Evolutionary conservation across 352 stramenopile genomes (phyloP), one percentile per base, ranked within the genome.

Genomic region (Phytophthora sojae): DNA sequence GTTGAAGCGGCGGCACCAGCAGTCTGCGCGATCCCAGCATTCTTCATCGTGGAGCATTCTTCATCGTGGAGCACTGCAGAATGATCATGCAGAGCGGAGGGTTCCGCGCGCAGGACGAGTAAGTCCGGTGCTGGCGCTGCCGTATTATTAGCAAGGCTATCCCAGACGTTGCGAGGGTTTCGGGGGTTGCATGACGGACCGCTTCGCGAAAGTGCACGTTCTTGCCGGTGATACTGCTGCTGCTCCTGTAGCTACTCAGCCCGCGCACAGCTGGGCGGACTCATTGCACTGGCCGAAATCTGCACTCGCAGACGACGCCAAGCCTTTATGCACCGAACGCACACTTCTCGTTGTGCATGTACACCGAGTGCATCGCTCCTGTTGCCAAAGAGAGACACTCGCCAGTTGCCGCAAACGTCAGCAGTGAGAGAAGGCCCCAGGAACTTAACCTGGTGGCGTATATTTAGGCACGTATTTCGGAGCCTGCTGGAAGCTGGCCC

Each of bases 251-350:
- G 44, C 51, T 57, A 29, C 2, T 7, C 32, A 39, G 8, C 11
- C 23, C 21, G 6, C 4, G 19, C 4, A 32, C 32, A 37, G 12
- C 39, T 37, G 21, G 15, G 7, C 6, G 15, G 19, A 54, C 19
- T 6, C 39, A 56, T 23, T 25, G 50, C 42, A 55, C n/a, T 2
- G 44, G 45, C 14, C 57, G 57, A 64, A 62, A 42, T 9, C 35
- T 42, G 9, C 35, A 9, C 9, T 42, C 35, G 11, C 35, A 42
- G 35, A 42, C 4, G 35, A 42, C 9, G 2, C 17, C 8, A 42
- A 15, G 5, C 35, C 12, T 42, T 9, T 15, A 17, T 42, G 35
- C n/a, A 25, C 4, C 49, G 21, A 54, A 8, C 23, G 7, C 30
- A 37, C 35, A 15, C 35, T 42, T 42, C 35, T 17, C 35, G 35